Conservation (phyloP, 2,329 filamentous ascomycete genomes). For the Fusarium marasasianum region DNA sequence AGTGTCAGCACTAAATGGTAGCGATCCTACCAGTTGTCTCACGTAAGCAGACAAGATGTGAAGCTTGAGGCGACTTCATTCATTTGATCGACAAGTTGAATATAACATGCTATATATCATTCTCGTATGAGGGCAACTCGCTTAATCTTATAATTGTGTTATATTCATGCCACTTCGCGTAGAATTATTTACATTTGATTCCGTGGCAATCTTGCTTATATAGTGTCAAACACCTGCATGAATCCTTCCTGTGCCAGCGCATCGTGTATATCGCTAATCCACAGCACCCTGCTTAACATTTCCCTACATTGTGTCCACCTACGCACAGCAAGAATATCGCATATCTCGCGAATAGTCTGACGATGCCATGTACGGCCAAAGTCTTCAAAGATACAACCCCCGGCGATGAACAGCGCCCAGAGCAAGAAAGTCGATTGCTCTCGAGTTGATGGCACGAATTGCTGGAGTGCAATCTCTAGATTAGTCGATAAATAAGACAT, state of each 20-base stretch:
- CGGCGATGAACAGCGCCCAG: rapidly evolving
- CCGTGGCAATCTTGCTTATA: rapidly evolving
- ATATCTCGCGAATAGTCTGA: rapidly evolving
- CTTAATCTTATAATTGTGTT: rapidly evolving
- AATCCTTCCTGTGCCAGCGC: rapidly evolving
- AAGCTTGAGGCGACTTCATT: too few species aligned
- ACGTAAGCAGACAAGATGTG: neutral
- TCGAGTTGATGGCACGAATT: rapidly evolving
- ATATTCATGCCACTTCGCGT: rapidly evolving
- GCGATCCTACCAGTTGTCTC: neutral
- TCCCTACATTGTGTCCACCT: neutral
- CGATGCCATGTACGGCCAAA: neutral
- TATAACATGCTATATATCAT: too few species aligned
- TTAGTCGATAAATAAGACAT: rapidly evolving
- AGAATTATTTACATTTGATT: neutral
- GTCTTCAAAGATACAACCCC: neutral
- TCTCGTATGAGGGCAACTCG: rapidly evolving
- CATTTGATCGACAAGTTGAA: too few species aligned
- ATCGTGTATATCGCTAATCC: neutral
- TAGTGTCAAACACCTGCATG: rapidly evolving
- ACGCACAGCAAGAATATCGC: rapidly evolving
- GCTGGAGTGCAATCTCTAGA: rapidly evolving
- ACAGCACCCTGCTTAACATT: rapidly evolving
- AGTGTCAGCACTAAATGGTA: neutral
- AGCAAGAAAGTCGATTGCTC: neutral